These are phyloP conservation scores for Zygosaccharomyces sapae DNA, from an alignment of 1,139 yeast species.

Conservation along the genomic window DNA sequence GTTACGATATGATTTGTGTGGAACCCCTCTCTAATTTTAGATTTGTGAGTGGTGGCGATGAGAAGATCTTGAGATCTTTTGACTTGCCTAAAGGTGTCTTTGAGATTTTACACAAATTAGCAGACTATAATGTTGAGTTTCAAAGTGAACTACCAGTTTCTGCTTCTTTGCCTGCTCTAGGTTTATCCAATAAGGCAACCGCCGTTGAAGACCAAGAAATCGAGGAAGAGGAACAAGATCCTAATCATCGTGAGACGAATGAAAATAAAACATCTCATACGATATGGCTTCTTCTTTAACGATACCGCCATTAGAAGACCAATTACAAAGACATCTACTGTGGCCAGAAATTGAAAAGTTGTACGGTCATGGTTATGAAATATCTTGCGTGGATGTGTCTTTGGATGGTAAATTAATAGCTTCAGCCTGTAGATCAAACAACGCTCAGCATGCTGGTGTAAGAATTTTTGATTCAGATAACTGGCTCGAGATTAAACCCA, in stretches of 20 bases:
- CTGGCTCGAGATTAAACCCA: constrained; percentile 55
- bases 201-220: constrained; percentile 45
- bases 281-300: constrained; percentile 41
- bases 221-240: constrained; percentile 40
- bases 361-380: constrained; percentile 97
- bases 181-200: constrained; percentile 88
- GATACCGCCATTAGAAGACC: constrained; percentile 80
- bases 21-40: constrained; percentile 56
- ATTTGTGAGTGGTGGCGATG: constrained; percentile 95
- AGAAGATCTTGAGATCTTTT: constrained; percentile 83
- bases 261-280: constrained; percentile 41
- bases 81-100: constrained; percentile 84
- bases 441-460: constrained; percentile 80
- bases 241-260: constrained; percentile 41
- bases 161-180: constrained; percentile 89
- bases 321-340: constrained; percentile 82
- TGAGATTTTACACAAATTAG: constrained; percentile 51
- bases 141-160: constrained; percentile 48
- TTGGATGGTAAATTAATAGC: constrained; percentile 65
- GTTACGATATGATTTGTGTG: constrained; percentile 91
- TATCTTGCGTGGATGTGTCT: constrained; percentile 70
- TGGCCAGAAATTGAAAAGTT: constrained; percentile 95
- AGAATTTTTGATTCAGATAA: constrained; percentile 62
- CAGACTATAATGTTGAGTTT: constrained; percentile 41
- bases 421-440: constrained; percentile 88